Evolutionary conservation across 805 yeast genomes (phyloP).

Genomic region (Yamadazyma takamatsuzukensis): DNA sequence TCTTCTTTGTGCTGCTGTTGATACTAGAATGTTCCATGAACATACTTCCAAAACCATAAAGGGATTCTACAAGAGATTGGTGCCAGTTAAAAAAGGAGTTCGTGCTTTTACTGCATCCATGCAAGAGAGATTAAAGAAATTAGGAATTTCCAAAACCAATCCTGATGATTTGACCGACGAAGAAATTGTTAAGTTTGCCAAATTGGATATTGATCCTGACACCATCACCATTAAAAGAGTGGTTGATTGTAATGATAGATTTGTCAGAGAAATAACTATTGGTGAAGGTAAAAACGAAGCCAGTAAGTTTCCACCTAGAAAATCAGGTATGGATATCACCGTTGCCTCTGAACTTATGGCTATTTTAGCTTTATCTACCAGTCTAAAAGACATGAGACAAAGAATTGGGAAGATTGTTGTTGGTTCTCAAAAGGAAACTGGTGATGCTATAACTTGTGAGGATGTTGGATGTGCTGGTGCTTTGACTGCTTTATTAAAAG

Average conservation of each 20-base stretch:
- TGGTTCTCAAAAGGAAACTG: conserved; percentile 65
- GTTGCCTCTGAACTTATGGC: conserved; percentile 98
- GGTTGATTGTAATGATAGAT: conserved; percentile 90
- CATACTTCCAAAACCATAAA: conserved; percentile 72
- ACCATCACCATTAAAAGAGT: conserved; percentile 91
- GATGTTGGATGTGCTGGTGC: conserved; percentile 97
- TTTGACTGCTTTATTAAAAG: conserved; percentile 87
- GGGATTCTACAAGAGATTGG: conserved; percentile 79
- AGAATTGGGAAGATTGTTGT: conserved; percentile 89
- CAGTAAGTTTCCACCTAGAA: conserved; percentile 70
- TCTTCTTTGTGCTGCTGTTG: conserved; percentile 92
- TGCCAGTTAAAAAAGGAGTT: conserved; percentile 78
- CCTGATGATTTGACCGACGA: conserved; percentile 78
- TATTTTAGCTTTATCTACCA: conserved; percentile 77
- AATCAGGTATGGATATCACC: conserved; percentile 91
- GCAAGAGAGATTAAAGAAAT: conserved; percentile 67
- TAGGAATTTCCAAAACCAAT: conserved; percentile 78
- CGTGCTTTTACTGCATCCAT: conserved; percentile 78
- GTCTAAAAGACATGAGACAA: conserved; percentile 77
- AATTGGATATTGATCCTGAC: conserved; percentile 84
- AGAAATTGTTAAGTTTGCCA: conserved; percentile 71
- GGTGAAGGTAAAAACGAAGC: conserved; percentile 90
- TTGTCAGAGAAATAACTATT: conserved; percentile 81
- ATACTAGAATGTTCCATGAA: conserved; percentile 96
- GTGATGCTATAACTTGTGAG: conserved; percentile 87